These are phyloP conservation scores for Acanthamoeba triangularis DNA, from an alignment of 208 protist genomes.

Conservation along the genomic window DNA sequence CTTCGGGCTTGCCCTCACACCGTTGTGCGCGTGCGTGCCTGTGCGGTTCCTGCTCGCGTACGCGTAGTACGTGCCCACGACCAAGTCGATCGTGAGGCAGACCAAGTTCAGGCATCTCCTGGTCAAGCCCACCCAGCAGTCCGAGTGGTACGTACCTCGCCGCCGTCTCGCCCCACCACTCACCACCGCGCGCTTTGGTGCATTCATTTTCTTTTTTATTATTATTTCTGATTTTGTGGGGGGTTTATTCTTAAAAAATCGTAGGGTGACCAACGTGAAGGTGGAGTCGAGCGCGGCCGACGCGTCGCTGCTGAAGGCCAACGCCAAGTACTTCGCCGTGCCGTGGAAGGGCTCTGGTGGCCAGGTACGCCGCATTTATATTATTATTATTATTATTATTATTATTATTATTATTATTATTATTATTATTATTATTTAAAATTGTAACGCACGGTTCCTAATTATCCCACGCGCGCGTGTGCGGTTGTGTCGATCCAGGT, in stretches of 20 bases:
- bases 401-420: too few relatives aligned
- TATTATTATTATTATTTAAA: too few relatives aligned
- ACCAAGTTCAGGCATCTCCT: conserved; percentile 63
- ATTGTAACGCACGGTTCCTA: conserved; percentile 74
- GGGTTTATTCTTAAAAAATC: too few relatives aligned
- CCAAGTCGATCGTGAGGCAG: conserved; percentile 40
- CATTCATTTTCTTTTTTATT: too few relatives aligned
- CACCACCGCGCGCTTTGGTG: too few relatives aligned
- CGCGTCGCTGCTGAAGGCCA: conserved; percentile 79
- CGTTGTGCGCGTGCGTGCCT: neutral
- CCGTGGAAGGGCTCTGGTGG: conserved; percentile 83
- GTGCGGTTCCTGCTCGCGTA: neutral
- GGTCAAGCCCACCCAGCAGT: conserved; percentile 31
- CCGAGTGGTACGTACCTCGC: neutral
- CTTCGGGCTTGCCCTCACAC: neutral
- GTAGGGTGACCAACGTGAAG: conserved; percentile 68
- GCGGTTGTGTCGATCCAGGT: neutral
- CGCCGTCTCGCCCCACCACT: neutral
- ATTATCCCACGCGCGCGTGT: neutral
- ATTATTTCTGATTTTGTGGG: too few relatives aligned
- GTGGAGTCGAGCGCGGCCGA: conserved; percentile 26
- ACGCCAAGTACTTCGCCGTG: conserved; percentile 84
- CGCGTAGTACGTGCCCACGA: conserved; percentile 34
- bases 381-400: too few relatives aligned
- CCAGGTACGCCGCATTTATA: conserved; percentile 52